Base-by-base conservation (phyloP, 2,329 filamentous ascomycete genomes). In the Aspergillus quadrilineatus region DNA sequence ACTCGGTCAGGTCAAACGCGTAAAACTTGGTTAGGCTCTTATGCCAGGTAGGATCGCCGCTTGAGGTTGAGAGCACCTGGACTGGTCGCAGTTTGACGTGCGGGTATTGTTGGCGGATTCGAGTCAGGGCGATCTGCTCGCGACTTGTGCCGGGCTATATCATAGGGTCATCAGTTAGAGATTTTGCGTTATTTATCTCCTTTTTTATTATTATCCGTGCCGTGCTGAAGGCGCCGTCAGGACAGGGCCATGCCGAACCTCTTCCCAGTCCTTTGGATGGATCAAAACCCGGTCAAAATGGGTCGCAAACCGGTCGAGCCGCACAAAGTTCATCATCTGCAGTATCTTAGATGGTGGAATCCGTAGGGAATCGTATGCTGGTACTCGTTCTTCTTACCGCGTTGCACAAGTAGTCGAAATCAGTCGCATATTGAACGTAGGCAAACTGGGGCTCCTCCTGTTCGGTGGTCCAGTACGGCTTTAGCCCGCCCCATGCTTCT, bases 401-500 rank as follows among this genome's bases (percentile, higher is more conserved):
- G 28, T 52, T 52, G 50, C 50, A 52, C 9, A 52, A 39, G 32
- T 52, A 52, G n/a, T 29, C 12, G 4, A 7, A 15, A 15, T 52
- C 30, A 1, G 50, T 52, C 14, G 50, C 29, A 45, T 52, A 52
- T 44, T 52, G 50, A 4, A 34, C 30, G 28, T 52, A 52, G 26
- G 50, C 50, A 26, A 50, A 55, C 8, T 46, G 53, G 26, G 41
- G 22, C 7, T 44, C 14, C 17, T 26, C 17, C 14, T 44, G 41
- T 26, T 44, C 41, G 15, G 41, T 44, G 6, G 41, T 44, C 41
- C 41, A 44, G 12, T 26, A 14, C 6, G 41, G 41, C 15, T 26
- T 17, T 8, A 44, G 41, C 15, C 17, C 41, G 8, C 7, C 15
- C 6, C 22, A 44, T 44, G 41, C 41, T 28, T 44, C 41, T 37